Base-by-base conservation (phyloP, 768 basidiomycete genomes). In the Lenzites betulinus region DNA sequence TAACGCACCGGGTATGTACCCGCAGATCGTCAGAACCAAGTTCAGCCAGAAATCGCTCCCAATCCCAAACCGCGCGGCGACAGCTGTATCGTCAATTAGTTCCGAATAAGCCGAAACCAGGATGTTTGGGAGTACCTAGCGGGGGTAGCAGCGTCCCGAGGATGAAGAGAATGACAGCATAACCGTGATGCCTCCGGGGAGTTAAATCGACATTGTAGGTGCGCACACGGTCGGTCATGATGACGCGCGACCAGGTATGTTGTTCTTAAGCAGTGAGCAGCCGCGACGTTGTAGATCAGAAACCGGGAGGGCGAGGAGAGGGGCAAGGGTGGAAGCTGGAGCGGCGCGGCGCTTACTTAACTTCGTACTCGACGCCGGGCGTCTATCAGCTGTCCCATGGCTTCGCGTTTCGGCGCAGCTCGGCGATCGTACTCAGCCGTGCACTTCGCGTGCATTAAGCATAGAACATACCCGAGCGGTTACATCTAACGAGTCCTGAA, bases 1-100 rank as follows among this genome's bases (percentile, higher is more conserved):
- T 7, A 36, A 64, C 78, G 11, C 48, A 90, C 92, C 92, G 54
- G 92, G 92, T 66, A 94, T 90, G 72, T 96, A 97, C 12, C 95
- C 95, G 71, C 86, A 88, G 54, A 98, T 82, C n/a, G 92, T 95
- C 36, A 95, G 75, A 65, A 96, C 70, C 4, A 93, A 73, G 75
- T 97, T 97, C 67, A 97, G 76, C 85, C 88, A 95, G 77, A 97
- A 95, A 72, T 98, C 95, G 55, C 77, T 77, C 15, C 93, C 94
- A 67, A 96, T 84, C 30, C 95, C 95, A 71, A 98, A 98, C 58
- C 95, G 83, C 23, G 93, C 89, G 6, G 93, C 95, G 30, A 97
- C 95, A 61, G 95, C 95, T 97, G 70, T 3, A 63, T 22, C 59
- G 43, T 60, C 20, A 0, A 7, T 58, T 12, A 53, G 46, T 58